A percentile compares a stretch with the other conserved stretches of the same genome.
Conservation (phyloP, 1,284 basidiomycete genomes). For the Austropuccinia psidii region DNA sequence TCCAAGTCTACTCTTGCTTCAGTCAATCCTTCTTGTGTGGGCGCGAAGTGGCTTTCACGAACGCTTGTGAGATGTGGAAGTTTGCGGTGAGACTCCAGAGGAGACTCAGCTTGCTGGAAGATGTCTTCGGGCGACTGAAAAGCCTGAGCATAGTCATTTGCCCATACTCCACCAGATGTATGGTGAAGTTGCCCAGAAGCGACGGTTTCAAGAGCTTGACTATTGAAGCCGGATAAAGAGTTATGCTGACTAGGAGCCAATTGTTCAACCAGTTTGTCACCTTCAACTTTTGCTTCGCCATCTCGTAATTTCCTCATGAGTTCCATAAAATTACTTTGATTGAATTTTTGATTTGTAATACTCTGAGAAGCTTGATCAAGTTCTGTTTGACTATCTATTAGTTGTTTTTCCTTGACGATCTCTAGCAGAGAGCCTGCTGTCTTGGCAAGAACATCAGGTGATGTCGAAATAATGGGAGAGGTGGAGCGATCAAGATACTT, state of each 20-base stretch:
- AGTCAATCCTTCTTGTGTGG: neutral
- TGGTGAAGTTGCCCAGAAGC: conserved; percentile 44
- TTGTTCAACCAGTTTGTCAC: conserved; percentile 63
- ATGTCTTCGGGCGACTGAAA: neutral
- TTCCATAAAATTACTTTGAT: conserved; percentile 75
- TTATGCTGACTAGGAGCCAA: conserved; percentile 41
- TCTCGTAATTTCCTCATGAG: conserved; percentile 80
- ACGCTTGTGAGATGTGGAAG: neutral
- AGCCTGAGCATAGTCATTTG: neutral
- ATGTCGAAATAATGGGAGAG: neutral
- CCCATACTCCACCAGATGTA: neutral
- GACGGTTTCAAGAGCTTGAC: conserved; percentile 46
- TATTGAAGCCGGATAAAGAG: conserved; percentile 43
- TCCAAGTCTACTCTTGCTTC: neutral
- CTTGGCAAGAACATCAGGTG: conserved; percentile 4
- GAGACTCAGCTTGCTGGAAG: neutral
- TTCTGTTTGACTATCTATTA: neutral
- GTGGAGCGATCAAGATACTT: neutral
- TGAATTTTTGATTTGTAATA: conserved; percentile 67
- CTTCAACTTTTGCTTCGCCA: conserved; percentile 71
- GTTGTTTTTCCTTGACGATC: neutral
- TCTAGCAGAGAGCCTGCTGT: conserved; percentile 6
- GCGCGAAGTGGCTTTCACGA: neutral
- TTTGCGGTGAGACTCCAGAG: neutral
- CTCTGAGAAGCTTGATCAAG: neutral